phyloP scores from a whole-genome alignment of 164 flowering plant genomes.

The Chimonanthus salicifolius region DNA sequence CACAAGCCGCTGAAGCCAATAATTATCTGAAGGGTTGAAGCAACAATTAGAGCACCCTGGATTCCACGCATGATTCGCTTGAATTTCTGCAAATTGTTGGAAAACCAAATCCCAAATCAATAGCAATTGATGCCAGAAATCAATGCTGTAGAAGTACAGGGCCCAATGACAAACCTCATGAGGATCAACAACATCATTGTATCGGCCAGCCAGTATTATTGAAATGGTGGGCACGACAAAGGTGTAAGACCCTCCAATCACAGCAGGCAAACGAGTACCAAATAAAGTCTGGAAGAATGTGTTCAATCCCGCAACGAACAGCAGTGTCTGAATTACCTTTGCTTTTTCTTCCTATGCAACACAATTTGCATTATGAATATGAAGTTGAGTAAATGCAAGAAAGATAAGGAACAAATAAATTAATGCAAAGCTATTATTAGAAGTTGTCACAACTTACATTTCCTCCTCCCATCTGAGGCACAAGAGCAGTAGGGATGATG shows the following conservation, averaged over 20 bases:
- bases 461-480: slow-evolving; percentile 99
- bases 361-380: background rate
- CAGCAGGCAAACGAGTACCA: slow-evolving; percentile 89
- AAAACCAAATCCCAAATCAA: slow-evolving; percentile 5
- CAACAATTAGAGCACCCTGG: slow-evolving; percentile 88
- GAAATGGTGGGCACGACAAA: slow-evolving; percentile 78
- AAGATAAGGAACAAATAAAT: too few species aligned
- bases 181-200: slow-evolving; percentile 57
- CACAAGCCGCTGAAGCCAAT: slow-evolving; percentile 94
- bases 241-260: slow-evolving; percentile 84
- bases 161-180: slow-evolving; percentile 39
- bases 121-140: background rate
- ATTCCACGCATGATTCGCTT: slow-evolving; percentile 74
- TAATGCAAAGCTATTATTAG: background rate
- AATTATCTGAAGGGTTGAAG: slow-evolving; percentile 81
- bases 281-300: slow-evolving; percentile 66
- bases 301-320: slow-evolving; percentile 86
- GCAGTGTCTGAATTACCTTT: slow-evolving; percentile 73
- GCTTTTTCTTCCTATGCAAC: slow-evolving; percentile 74
- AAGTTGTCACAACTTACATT: slow-evolving; percentile 51
- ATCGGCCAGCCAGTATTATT: slow-evolving; percentile 75
- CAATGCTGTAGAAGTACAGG: background rate
- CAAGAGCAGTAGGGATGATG: slow-evolving; percentile 81
- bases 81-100: slow-evolving; percentile 55
- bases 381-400: background rate